Percentiles rank a stretch among this genome's conserved stretches.
phyloP scores from a whole-genome alignment of 2,329 filamentous ascomycete species.

The Tolypocladium guangdongense region DNA sequence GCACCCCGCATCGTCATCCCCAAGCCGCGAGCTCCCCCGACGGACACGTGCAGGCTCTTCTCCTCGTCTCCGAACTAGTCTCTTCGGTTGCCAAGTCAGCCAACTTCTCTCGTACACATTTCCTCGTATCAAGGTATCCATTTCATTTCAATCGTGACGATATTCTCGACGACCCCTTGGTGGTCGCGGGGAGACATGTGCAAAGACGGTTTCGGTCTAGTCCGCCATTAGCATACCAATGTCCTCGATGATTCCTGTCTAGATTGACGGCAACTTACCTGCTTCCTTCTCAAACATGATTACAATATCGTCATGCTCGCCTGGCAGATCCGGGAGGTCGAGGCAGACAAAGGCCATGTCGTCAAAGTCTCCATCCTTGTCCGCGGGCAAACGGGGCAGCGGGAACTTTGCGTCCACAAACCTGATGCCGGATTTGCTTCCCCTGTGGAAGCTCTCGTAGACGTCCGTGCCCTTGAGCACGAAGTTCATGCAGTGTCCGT shows the following conservation, averaged over 20 bases:
- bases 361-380: conserved; percentile 38
- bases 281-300: conserved; percentile 72
- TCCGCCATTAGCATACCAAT: not conserved
- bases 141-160: conserved; percentile 18
- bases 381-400: conserved; percentile 51
- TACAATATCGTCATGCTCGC: conserved; percentile 85
- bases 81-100: not conserved
- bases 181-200: conserved; percentile 42
- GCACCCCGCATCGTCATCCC: not conserved
- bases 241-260: not conserved
- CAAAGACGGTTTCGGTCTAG: conserved; percentile 44
- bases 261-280: conserved; percentile 38
- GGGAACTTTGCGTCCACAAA: conserved; percentile 88
- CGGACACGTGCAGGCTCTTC: not conserved
- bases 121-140: not conserved
- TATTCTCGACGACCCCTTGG: conserved; percentile 33
- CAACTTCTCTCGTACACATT: not conserved
- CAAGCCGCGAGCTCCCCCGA: not conserved
- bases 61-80: not conserved
- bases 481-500: conserved; percentile 85
- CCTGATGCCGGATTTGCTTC: conserved; percentile 60
- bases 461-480: conserved; percentile 73
- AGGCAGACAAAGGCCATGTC: conserved; percentile 71
- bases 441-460: conserved; percentile 58
- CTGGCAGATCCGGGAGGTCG: conserved; percentile 79